Evolutionary conservation across 2,329 filamentous ascomycete genomes (phyloP).

Genomic region (Fusarium sp.): DNA sequence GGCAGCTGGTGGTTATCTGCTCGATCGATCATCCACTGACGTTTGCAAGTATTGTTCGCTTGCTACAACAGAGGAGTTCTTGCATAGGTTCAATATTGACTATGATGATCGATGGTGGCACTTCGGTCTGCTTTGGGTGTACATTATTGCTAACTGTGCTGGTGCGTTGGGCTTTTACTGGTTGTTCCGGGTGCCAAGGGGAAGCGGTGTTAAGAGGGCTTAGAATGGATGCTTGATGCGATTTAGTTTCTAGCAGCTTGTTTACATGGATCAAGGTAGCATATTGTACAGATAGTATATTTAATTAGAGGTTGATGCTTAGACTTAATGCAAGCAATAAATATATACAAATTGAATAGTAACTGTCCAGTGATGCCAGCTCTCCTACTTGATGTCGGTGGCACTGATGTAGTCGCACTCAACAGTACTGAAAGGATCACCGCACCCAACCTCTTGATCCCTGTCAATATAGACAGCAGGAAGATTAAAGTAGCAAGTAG

Average conservation of each 20-base stretch:
- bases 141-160: constrained; percentile 61
- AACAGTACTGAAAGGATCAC: background rate
- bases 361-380: accelerated
- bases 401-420: constrained; percentile 8
- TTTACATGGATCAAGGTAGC: background rate
- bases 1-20: constrained; percentile 59
- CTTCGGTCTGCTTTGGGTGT: constrained; percentile 65
- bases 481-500: constrained; percentile 27
- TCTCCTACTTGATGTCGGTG: background rate
- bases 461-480: constrained; percentile 21
- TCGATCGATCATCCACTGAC: constrained; percentile 55
- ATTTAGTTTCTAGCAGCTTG: background rate
- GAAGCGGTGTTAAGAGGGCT: constrained; percentile 39
- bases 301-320: background rate
- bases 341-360: background rate
- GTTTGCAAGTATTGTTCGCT: constrained; percentile 60
- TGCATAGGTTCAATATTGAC: constrained; percentile 55
- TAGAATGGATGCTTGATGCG: background rate
- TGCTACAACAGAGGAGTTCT: constrained; percentile 52
- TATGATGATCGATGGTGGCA: constrained; percentile 67
- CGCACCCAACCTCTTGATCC: constrained; percentile 13
- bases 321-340: accelerated
- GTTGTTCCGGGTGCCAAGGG: constrained; percentile 51
- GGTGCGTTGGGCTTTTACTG: constrained; percentile 62
- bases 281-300: background rate